Conservation (phyloP, 2,329 filamentous ascomycete genomes). For the Trichothecium roseum region DNA sequence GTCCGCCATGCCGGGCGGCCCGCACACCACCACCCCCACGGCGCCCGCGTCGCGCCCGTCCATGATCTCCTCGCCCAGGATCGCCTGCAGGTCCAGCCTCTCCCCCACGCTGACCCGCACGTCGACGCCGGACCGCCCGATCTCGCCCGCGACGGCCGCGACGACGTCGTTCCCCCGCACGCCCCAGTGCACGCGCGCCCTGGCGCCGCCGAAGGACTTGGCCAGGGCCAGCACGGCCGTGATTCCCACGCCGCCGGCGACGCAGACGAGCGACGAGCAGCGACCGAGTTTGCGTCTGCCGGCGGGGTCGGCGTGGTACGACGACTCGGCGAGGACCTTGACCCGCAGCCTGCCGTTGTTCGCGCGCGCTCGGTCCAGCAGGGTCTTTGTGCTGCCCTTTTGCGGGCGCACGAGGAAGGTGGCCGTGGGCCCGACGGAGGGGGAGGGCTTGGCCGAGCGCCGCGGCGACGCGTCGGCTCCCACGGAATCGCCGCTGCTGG, state of each 20-base stretch:
- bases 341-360: constrained; percentile 2
- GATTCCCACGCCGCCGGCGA: constrained; percentile 9
- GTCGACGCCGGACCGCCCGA: constrained; percentile 2
- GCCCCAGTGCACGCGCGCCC: constrained; percentile 10
- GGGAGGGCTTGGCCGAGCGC: not conserved
- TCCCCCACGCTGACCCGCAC: constrained; percentile 2
- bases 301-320: constrained; percentile 10
- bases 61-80: constrained; percentile 4
- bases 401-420: constrained; percentile 11
- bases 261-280: constrained; percentile 8
- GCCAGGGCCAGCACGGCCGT: constrained; percentile 8
- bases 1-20: constrained; percentile 9
- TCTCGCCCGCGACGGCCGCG: constrained; percentile 3
- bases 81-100: constrained; percentile 2
- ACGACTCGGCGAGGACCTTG: constrained; percentile 11
- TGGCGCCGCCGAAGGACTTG: constrained; percentile 3
- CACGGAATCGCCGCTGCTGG: not conserved
- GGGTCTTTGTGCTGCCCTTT: constrained; percentile 8
- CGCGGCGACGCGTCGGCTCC: not conserved
- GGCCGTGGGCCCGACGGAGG: not conserved
- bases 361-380: constrained; percentile 2
- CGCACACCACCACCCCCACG: constrained; percentile 8
- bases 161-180: constrained; percentile 6
- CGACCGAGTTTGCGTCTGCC: constrained; percentile 5
- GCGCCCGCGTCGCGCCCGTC: not conserved